phyloP scores from a whole-genome alignment of 371 early-diverging fungal genomes.

The Sporodiniella umbellata region DNA sequence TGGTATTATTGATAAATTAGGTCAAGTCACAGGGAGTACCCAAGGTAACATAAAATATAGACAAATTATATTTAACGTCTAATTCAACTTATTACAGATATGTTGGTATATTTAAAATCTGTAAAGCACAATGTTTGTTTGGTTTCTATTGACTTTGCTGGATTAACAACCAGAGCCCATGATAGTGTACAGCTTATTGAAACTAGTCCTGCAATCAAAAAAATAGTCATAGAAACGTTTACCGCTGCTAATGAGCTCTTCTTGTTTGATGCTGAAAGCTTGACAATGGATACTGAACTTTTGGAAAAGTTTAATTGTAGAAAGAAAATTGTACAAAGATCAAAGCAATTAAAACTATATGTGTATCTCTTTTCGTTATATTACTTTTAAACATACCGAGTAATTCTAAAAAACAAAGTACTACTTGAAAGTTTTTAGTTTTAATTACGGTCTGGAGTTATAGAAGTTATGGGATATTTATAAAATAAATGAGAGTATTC shows the following conservation, averaged over 20 bases:
- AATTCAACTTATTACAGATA: conserved; percentile 17
- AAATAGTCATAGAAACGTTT: conserved; percentile 12
- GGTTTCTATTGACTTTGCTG: conserved; percentile 16
- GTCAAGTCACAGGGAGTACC: conserved; percentile 2
- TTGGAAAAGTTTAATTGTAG: conserved; percentile 7
- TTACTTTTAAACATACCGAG: neutral
- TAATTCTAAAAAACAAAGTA: neutral
- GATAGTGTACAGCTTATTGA: conserved; percentile 16
- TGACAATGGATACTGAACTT: conserved; percentile 5
- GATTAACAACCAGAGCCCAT: conserved; percentile 5
- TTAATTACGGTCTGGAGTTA: neutral
- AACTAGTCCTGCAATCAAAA: conserved; percentile 14
- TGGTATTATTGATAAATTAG: conserved; percentile 2
- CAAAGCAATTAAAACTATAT: conserved; percentile 2
- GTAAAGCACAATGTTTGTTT: conserved; percentile 13
- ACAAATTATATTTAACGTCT: conserved; percentile 10
- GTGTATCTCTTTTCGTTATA: conserved; percentile 1
- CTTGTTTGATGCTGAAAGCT: conserved; percentile 2
- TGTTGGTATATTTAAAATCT: conserved; percentile 13
- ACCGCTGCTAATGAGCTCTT: conserved; percentile 9
- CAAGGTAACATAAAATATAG: conserved; percentile 6
- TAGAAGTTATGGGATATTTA: neutral
- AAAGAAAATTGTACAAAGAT: conserved; percentile 3
- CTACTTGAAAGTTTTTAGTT: conserved; percentile 1
- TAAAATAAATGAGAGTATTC: conserved; percentile 1